A percentile compares a stretch with the other conserved stretches of the same genome.
Conservation (phyloP, 148 eudicot genomes). For the Amaranthus hypochondriacus region DNA sequence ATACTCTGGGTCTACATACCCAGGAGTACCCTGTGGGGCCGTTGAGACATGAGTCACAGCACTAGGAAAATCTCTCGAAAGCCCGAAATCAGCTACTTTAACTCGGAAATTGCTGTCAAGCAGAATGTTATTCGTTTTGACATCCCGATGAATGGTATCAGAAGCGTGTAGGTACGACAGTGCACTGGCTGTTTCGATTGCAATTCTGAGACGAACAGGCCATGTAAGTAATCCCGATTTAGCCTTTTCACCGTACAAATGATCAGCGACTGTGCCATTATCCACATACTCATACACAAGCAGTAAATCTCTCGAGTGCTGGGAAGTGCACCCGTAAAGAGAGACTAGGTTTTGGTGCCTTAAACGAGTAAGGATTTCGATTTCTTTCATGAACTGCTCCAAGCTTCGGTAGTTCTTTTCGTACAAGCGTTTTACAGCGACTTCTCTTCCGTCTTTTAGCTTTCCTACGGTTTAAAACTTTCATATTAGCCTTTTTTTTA, state of each 20-base stretch:
- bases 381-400: constrained; percentile 67
- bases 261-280: constrained; percentile 76
- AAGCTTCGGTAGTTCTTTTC: constrained; percentile 58
- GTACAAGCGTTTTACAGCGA: constrained; percentile 68
- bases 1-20: constrained; percentile 72
- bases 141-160: constrained; percentile 68
- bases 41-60: constrained; percentile 63
- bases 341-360: constrained; percentile 61
- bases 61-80: constrained; percentile 55
- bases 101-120: constrained; percentile 49
- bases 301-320: constrained; percentile 47
- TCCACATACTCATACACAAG: constrained; percentile 71
- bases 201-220: constrained; percentile 57
- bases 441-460: constrained; percentile 65
- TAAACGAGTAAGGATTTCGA: constrained; percentile 49
- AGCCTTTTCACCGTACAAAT: constrained; percentile 48
- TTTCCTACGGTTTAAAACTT: constrained; percentile 33
- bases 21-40: constrained; percentile 82
- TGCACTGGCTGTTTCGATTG: constrained; percentile 58
- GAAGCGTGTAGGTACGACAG: constrained; percentile 63
- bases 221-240: constrained; percentile 38
- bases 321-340: constrained; percentile 68
- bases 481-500: neutral
- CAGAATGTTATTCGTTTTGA: constrained; percentile 64
- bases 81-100: constrained; percentile 74